Evolutionary conservation across 2,329 filamentous ascomycete genomes (phyloP).

Genomic region (Zymoseptoria crescenta): DNA sequence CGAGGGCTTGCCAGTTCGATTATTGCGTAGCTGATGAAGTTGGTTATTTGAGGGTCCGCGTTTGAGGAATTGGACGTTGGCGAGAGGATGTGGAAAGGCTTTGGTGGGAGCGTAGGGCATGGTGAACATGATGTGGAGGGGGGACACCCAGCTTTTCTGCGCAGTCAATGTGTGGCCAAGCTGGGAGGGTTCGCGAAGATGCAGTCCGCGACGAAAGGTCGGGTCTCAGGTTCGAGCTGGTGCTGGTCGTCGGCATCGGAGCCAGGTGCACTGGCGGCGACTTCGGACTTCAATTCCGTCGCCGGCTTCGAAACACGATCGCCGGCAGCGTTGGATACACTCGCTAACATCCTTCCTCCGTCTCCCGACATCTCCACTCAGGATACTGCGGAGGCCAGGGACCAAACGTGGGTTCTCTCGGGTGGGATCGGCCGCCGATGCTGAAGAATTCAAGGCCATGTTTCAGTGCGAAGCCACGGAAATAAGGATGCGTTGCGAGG

Average conservation of each 20-base stretch:
- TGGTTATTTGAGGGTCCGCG: slow-evolving; percentile 67
- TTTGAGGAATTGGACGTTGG: slow-evolving; percentile 72
- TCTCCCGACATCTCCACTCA: slow-evolving; percentile 68
- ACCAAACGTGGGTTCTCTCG: slow-evolving; percentile 74
- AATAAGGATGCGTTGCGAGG: slow-evolving; percentile 42
- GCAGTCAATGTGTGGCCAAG: slow-evolving; percentile 67
- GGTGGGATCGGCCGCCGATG: slow-evolving; percentile 43
- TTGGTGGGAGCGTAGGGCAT: slow-evolving; percentile 89
- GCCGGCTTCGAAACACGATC: slow-evolving; percentile 72
- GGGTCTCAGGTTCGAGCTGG: slow-evolving; percentile 27
- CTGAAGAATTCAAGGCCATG: slow-evolving; percentile 47
- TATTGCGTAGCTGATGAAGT: slow-evolving; percentile 74
- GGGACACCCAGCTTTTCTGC: slow-evolving; percentile 66
- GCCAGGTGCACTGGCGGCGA: no score
- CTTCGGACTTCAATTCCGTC: slow-evolving; percentile 46
- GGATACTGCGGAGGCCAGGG: slow-evolving; percentile 69
- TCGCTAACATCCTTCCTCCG: slow-evolving; percentile 66
- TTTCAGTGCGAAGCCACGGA: slow-evolving; percentile 43
- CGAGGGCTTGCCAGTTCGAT: slow-evolving; percentile 88
- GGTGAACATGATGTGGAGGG: slow-evolving; percentile 79
- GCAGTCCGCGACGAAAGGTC: slow-evolving; percentile 72
- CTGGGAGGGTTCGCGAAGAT: slow-evolving; percentile 74
- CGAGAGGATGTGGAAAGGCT: slow-evolving; percentile 76
- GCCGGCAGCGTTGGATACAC: slow-evolving; percentile 77
- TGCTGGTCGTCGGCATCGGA: slow-evolving; percentile 46